phyloP scores from a whole-genome alignment of 1,284 basidiomycete species.

The Dichomitus squalens region DNA sequence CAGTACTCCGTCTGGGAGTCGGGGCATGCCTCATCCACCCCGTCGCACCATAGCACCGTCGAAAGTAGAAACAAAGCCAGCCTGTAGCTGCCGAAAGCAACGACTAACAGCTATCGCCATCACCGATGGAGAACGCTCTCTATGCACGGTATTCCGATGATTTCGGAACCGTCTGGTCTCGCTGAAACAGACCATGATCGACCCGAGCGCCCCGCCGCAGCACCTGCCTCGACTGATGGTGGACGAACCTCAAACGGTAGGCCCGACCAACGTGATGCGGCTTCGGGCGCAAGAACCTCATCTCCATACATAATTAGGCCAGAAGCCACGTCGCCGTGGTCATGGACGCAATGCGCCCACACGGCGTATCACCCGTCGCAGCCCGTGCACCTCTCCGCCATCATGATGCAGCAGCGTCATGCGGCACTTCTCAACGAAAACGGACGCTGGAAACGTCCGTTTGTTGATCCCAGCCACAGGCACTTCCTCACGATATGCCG shows the following conservation, averaged over 20 bases:
- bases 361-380: background rate
- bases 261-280: background rate
- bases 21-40: too few species aligned
- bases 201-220: background rate
- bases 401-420: background rate
- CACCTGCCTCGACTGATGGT: background rate
- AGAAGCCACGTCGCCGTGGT: background rate
- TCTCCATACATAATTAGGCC: background rate
- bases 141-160: background rate
- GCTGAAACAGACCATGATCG: background rate
- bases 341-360: background rate
- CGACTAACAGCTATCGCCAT: background rate
- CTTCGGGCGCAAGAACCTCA: background rate
- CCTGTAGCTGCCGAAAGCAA: background rate
- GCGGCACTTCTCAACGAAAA: background rate
- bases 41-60: too few species aligned
- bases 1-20: too few species aligned
- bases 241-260: background rate
- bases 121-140: background rate
- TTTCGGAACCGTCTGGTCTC: background rate
- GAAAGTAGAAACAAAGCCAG: background rate
- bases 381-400: background rate
- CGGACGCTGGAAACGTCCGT: background rate
- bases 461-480: background rate
- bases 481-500: background rate